Percentiles rank a stretch among this genome's conserved stretches.
Evolutionary conservation across 768 basidiomycete species (phyloP).

Genomic region (Psilocybe subaeruginosa): DNA sequence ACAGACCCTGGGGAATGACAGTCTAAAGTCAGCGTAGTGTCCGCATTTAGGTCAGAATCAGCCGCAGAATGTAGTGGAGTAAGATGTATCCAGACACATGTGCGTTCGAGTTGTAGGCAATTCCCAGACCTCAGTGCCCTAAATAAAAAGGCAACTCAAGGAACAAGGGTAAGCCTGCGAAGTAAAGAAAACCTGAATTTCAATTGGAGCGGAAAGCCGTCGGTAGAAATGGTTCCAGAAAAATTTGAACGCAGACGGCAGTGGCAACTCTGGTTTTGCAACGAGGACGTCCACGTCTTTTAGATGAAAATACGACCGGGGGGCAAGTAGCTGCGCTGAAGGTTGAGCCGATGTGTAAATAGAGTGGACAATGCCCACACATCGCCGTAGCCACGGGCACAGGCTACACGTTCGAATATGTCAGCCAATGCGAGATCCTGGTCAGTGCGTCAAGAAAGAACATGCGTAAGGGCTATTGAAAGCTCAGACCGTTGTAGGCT

Average conservation of each 20-base stretch:
- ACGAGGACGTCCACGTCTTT: neutral
- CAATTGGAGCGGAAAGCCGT: neutral
- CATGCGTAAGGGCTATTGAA: neutral
- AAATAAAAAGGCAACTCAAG: neutral
- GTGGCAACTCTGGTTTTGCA: neutral
- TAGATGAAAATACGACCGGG: neutral
- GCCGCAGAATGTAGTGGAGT: slow-evolving; percentile 1
- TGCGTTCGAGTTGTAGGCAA: neutral
- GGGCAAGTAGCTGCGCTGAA: neutral
- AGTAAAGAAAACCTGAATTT: neutral
- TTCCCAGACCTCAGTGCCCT: neutral
- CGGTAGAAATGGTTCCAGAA: neutral
- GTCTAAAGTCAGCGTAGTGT: neutral
- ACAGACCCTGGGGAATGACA: neutral
- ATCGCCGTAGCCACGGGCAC: neutral
- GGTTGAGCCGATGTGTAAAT: neutral
- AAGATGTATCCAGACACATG: neutral
- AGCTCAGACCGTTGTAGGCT: neutral
- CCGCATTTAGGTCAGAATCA: neutral
- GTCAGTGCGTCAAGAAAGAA: neutral
- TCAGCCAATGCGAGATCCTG: slow-evolving; percentile 1
- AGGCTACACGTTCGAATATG: slow-evolving; percentile 5
- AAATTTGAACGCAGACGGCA: neutral
- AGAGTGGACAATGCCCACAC: neutral
- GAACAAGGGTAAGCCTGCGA: neutral